Conservation (phyloP, 2,329 filamentous ascomycete genomes). For the Aspergillus udagawae region DNA sequence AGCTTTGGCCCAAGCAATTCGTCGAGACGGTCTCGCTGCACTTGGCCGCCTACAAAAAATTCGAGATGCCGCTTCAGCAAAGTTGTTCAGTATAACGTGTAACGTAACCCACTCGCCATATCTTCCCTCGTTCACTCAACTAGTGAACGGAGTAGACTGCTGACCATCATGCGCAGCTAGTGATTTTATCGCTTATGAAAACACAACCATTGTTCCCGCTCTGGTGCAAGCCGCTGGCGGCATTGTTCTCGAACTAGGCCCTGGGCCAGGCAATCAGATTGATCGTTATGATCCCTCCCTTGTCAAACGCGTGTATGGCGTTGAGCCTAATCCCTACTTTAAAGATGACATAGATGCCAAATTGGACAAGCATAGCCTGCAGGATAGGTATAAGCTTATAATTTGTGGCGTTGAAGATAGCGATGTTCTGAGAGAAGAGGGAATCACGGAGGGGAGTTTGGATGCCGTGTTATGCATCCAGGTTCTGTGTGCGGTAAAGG, state of each 20-base stretch:
- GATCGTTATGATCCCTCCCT: conserved; percentile 31
- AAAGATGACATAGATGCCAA: conserved; percentile 27
- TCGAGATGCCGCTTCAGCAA: conserved; percentile 16
- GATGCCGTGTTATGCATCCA: conserved; percentile 44
- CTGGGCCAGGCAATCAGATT: conserved; percentile 44
- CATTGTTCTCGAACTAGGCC: conserved; percentile 43
- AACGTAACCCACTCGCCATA: conserved; percentile 1
- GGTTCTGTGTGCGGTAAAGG: conserved; percentile 41
- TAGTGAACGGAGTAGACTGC: neutral
- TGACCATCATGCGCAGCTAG: neutral
- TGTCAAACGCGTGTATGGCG: conserved; percentile 35
- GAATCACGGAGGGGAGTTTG: conserved; percentile 30
- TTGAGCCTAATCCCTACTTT: conserved; percentile 42
- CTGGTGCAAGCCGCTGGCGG: no score
- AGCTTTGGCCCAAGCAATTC: conserved; percentile 13
- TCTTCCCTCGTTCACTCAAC: neutral
- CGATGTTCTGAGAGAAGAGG: conserved; percentile 33
- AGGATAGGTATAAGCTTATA: conserved; percentile 38
- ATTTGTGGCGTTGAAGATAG: conserved; percentile 39
- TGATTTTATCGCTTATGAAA: conserved; percentile 30
- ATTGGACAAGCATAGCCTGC: conserved; percentile 25
- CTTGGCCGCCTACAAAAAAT: conserved; percentile 9
- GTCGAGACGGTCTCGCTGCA: conserved; percentile 12
- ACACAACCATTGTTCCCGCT: conserved; percentile 29
- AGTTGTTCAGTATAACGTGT: conserved; percentile 16